Conservation (phyloP, 768 basidiomycete genomes). For the Vishniacozyma victoriae region DNA sequence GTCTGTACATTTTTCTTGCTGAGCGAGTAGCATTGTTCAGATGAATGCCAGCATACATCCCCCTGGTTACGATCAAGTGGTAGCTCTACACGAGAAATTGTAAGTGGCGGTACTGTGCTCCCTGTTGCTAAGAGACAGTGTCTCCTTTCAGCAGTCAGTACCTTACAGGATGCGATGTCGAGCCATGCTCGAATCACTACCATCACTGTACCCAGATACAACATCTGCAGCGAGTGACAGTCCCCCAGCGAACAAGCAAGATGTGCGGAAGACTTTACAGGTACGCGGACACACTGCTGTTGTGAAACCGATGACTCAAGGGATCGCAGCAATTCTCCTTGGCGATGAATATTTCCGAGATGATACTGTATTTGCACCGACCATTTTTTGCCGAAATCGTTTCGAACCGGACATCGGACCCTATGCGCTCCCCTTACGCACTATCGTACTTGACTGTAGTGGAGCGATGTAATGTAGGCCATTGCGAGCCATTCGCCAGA, state of each 20-base stretch:
- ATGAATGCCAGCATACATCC: neutral
- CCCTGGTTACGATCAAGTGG: neutral
- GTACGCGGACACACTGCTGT: neutral
- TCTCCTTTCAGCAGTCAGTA: slow-evolving; percentile 6
- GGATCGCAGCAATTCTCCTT: neutral
- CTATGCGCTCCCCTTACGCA: slow-evolving; percentile 1
- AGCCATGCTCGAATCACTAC: slow-evolving; percentile 6
- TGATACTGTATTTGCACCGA: slow-evolving; percentile 2
- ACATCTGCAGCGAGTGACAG: slow-evolving; percentile 4
- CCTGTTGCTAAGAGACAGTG: neutral
- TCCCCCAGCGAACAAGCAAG: neutral
- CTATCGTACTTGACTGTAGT: slow-evolving; percentile 1
- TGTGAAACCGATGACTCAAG: no score
- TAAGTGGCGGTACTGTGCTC: neutral
- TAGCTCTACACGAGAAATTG: neutral
- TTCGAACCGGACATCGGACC: neutral
- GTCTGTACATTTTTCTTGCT: neutral
- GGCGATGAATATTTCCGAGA: slow-evolving; percentile 4
- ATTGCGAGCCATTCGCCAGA: neutral
- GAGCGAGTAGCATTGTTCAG: neutral
- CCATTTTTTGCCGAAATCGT: slow-evolving; percentile 2
- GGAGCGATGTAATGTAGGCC: slow-evolving; percentile 1
- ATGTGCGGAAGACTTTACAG: neutral
- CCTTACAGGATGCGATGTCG: slow-evolving; percentile 21
- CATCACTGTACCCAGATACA: slow-evolving; percentile 18